phyloP scores from a whole-genome alignment of 176 grass and related monocot species.

The Aegilops speltoides region DNA sequence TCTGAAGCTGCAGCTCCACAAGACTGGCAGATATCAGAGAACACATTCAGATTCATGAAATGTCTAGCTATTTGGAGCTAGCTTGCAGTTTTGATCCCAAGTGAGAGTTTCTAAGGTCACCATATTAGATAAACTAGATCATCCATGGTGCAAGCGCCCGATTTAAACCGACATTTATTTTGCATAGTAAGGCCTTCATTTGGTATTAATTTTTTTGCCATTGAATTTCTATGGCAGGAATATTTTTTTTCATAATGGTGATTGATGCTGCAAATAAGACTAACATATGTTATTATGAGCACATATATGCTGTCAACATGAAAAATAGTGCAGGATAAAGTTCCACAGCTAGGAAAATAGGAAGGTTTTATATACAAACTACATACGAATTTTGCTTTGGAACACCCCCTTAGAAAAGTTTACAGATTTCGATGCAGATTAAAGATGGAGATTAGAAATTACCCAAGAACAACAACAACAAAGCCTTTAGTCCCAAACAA shows the following conservation, averaged over 20 bases:
- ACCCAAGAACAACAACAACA: too few relatives aligned
- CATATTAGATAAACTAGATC: slow-evolving; percentile 5
- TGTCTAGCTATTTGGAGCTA: not conserved
- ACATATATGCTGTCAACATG: not conserved
- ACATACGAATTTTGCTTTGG: too few relatives aligned
- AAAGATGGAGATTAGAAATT: too few relatives aligned
- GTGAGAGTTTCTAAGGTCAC: not conserved
- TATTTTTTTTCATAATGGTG: not conserved
- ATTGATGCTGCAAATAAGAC: not conserved
- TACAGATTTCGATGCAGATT: too few relatives aligned
- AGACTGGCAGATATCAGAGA: slow-evolving; percentile 36
- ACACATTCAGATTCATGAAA: slow-evolving; percentile 33
- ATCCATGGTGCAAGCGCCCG: not conserved
- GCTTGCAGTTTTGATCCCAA: not conserved
- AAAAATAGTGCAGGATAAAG: not conserved
- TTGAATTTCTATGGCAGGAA: not conserved
- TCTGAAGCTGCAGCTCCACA: slow-evolving; percentile 65
- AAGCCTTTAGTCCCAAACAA: too few relatives aligned
- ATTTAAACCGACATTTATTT: not conserved
- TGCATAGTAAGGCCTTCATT: not conserved
- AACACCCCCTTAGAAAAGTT: too few relatives aligned
- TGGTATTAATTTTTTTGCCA: not conserved
- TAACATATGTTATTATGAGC: not conserved
- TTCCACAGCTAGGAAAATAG: not conserved
- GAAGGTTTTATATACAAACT: not conserved